These are phyloP conservation scores for Truncatella angustata DNA, from an alignment of 2,329 filamentous ascomycete species.

Conservation along the genomic window DNA sequence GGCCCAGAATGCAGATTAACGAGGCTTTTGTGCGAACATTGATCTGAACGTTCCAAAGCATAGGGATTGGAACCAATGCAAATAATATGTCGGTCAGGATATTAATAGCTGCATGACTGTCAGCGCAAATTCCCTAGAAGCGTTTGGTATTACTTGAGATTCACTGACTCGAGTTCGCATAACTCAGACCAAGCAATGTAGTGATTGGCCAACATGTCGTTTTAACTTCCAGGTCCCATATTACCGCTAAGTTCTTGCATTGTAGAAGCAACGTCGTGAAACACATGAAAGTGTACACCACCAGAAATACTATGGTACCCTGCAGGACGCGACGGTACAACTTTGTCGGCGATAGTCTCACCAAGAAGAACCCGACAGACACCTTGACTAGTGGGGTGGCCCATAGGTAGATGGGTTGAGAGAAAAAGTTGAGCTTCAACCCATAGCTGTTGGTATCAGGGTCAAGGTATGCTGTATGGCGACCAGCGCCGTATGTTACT, in stretches of 20 bases:
- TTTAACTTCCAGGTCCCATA: constrained; percentile 40
- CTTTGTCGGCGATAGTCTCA: constrained; percentile 37
- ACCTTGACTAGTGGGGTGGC: constrained; percentile 41
- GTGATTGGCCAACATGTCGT: constrained; percentile 39
- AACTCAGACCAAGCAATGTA: constrained; percentile 40
- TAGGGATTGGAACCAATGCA: constrained; percentile 35
- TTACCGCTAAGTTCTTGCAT: constrained; percentile 42
- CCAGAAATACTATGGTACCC: constrained; percentile 35
- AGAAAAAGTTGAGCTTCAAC: constrained; percentile 40
- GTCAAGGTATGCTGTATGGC: constrained; percentile 41
- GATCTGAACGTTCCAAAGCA: constrained; percentile 39
- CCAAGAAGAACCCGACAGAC: constrained; percentile 37
- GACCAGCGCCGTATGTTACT: constrained; percentile 42
- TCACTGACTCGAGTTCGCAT: constrained; percentile 34
- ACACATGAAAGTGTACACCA: constrained; percentile 28
- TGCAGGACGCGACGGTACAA: constrained; percentile 34
- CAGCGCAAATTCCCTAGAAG: not conserved
- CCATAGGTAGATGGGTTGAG: constrained; percentile 42
- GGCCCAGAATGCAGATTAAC: constrained; percentile 37
- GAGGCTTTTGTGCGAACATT: constrained; percentile 38
- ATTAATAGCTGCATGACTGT: constrained; percentile 24
- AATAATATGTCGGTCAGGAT: constrained; percentile 38
- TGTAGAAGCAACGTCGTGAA: constrained; percentile 47
- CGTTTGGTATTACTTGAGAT: not conserved
- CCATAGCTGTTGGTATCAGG: constrained; percentile 31